Percentiles rank a stretch among this genome's conserved stretches.
Evolutionary conservation across 2,329 filamentous ascomycete genomes (phyloP).

Genomic region (Phyllosticta ampelicida): DNA sequence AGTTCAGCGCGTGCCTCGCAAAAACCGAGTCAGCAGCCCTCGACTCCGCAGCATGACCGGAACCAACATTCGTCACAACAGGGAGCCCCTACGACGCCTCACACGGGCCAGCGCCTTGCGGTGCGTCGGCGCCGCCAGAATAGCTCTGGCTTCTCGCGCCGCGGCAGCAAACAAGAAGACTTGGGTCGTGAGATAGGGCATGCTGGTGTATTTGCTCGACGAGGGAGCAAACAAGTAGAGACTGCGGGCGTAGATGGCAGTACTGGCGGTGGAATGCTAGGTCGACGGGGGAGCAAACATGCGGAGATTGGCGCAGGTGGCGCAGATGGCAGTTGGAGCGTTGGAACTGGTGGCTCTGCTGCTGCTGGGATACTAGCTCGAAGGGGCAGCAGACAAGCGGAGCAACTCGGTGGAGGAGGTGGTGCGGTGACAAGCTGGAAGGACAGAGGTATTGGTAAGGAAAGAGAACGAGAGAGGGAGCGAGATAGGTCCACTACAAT

Average conservation of each 20-base stretch:
- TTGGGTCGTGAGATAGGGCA: slow-evolving; percentile 4
- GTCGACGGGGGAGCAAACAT: slow-evolving; percentile 2
- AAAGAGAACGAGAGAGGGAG: not conserved
- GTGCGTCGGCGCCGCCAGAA: slow-evolving; percentile 11
- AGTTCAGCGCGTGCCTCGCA: slow-evolving; percentile 1
- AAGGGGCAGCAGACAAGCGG: slow-evolving; percentile 3
- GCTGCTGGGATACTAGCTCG: slow-evolving; percentile 3
- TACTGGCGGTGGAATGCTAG: not conserved
- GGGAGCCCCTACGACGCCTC: not conserved
- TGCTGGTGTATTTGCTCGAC: not conserved
- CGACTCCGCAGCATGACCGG: not conserved
- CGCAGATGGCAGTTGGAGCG: not conserved
- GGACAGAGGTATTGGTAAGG: not conserved
- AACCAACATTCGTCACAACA: not conserved
- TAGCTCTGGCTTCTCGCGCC: slow-evolving; percentile 6
- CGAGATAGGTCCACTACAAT: not conserved
- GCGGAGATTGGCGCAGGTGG: not conserved
- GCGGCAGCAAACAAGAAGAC: slow-evolving; percentile 3
- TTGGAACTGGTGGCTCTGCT: not conserved
- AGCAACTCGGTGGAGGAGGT: not conserved
- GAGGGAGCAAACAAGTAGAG: slow-evolving; percentile 1
- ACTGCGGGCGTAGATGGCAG: not conserved
- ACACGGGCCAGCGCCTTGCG: slow-evolving; percentile 2
- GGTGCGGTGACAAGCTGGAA: not conserved
- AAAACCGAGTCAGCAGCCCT: not conserved